A percentile compares a stretch with the other conserved stretches of the same genome.
These are phyloP conservation scores for Dendrobium chrysotoxum DNA, from an alignment of 106 monocot genomes.

Conservation along the genomic window DNA sequence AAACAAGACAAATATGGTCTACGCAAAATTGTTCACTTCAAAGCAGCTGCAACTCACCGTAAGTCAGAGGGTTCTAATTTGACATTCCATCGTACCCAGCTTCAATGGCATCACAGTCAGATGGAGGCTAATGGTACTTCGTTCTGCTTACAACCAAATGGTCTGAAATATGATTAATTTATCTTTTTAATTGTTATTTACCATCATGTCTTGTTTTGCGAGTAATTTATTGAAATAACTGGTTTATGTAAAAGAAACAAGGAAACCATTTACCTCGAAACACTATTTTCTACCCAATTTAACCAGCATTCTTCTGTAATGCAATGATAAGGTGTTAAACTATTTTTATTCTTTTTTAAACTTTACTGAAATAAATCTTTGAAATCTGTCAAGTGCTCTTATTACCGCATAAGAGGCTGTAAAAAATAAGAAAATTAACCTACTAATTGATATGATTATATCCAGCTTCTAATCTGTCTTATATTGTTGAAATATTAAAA, in stretches of 20 bases:
- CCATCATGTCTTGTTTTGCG: background rate
- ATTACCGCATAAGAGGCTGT: background rate
- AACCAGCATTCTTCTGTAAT: background rate
- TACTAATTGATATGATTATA: background rate
- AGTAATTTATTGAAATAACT: background rate
- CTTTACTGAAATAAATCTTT: background rate
- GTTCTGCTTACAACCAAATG: background rate
- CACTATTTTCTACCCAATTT: background rate
- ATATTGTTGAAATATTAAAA: background rate
- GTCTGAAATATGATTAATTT: background rate
- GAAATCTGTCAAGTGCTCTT: background rate
- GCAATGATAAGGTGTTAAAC: background rate
- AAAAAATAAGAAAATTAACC: too few species aligned
- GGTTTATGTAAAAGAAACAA: constrained; percentile 2
- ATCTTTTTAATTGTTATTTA: background rate
- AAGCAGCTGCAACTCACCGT: constrained; percentile 19
- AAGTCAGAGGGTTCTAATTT: constrained; percentile 50
- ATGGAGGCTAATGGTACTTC: constrained; percentile 38
- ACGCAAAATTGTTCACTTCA: constrained; percentile 9
- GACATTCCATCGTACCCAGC: constrained; percentile 52
- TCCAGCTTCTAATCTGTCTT: background rate
- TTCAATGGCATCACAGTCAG: constrained; percentile 59
- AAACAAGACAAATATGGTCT: background rate
- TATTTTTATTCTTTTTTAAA: background rate
- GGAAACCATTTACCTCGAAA: background rate